These are phyloP conservation scores for Acacia melanoxylon DNA, from an alignment of 306 rosid genomes.

Conservation along the genomic window DNA sequence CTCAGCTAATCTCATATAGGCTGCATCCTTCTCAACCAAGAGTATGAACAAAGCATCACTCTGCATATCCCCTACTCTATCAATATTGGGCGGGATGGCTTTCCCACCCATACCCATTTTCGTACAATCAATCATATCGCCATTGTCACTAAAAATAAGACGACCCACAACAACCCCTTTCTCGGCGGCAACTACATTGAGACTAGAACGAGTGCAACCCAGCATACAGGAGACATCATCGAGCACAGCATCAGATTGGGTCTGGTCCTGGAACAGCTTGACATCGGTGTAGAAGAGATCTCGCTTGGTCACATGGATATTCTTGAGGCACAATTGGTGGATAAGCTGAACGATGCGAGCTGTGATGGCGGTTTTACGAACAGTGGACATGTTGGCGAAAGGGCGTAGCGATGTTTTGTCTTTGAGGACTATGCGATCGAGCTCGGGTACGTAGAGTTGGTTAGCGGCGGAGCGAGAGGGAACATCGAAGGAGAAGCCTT, in stretches of 20 bases:
- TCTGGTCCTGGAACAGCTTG: conserved; percentile 87
- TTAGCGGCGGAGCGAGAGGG: conserved; percentile 88
- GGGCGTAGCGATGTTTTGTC: conserved; percentile 77
- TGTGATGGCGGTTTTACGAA: conserved; percentile 71
- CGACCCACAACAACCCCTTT: conserved; percentile 93
- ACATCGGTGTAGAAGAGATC: conserved; percentile 93
- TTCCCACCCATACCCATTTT: conserved; percentile 99
- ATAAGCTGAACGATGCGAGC: conserved; percentile 78
- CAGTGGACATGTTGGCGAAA: conserved; percentile 75
- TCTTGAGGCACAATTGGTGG: conserved; percentile 77
- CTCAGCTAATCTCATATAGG: conserved; percentile 88
- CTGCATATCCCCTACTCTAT: conserved; percentile 88
- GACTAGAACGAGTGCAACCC: conserved; percentile 87
- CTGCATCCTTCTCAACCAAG: conserved; percentile 94
- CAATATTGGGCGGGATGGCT: conserved; percentile 88
- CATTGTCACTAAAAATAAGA: conserved; percentile 84
- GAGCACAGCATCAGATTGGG: conserved; percentile 79
- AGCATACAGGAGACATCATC: conserved; percentile 88
- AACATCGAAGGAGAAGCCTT: conserved; percentile 80
- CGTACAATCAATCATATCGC: conserved; percentile 92
- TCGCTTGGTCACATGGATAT: conserved; percentile 91
- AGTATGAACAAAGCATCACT: conserved; percentile 86
- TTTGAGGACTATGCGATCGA: conserved; percentile 79
- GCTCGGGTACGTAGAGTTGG: conserved; percentile 84
- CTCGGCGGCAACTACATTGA: conserved; percentile 86